A percentile compares a stretch with the other conserved stretches of the same genome.
These are phyloP conservation scores for Streptanthus diversifolius DNA, from an alignment of 345 rosid species.

Conservation along the genomic window DNA sequence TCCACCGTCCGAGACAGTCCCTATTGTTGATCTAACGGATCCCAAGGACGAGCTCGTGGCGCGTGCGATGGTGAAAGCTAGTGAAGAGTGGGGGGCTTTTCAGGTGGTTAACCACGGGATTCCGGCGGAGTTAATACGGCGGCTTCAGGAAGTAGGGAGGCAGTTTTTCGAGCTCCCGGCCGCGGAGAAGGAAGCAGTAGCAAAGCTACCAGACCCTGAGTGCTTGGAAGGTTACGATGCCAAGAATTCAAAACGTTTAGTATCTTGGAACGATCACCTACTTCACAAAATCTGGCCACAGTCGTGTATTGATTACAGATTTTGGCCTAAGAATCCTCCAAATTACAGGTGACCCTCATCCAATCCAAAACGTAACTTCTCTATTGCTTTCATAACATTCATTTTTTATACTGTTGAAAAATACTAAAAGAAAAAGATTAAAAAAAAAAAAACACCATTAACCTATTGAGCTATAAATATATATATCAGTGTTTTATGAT, in stretches of 20 bases:
- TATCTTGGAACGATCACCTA: slow-evolving; percentile 37
- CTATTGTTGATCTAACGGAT: slow-evolving; percentile 38
- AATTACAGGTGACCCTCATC: slow-evolving; percentile 44
- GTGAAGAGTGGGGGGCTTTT: slow-evolving; percentile 41
- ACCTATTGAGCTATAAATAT: no score
- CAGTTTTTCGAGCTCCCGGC: slow-evolving; percentile 56
- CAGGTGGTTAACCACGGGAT: slow-evolving; percentile 42
- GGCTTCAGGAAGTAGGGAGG: slow-evolving; percentile 45
- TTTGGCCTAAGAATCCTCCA: slow-evolving; percentile 62
- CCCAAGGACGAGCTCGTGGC: slow-evolving; percentile 24
- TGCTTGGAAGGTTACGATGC: slow-evolving; percentile 45
- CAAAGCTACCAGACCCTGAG: slow-evolving; percentile 30
- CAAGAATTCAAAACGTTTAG: background rate
- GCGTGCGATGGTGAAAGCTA: slow-evolving; percentile 34
- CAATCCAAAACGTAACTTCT: background rate
- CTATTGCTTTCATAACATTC: no score
- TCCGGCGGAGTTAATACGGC: slow-evolving; percentile 35
- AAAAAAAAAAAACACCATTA: background rate
- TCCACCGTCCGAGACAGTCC: slow-evolving; percentile 4
- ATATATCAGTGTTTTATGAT: background rate
- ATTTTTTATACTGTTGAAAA: background rate
- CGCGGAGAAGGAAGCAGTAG: slow-evolving; percentile 49
- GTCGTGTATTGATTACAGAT: slow-evolving; percentile 38
- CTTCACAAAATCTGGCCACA: slow-evolving; percentile 74
- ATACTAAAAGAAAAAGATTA: no score